These are phyloP conservation scores for Podila minutissima DNA, from an alignment of 192 early-diverging fungal genomes.

Conservation along the genomic window DNA sequence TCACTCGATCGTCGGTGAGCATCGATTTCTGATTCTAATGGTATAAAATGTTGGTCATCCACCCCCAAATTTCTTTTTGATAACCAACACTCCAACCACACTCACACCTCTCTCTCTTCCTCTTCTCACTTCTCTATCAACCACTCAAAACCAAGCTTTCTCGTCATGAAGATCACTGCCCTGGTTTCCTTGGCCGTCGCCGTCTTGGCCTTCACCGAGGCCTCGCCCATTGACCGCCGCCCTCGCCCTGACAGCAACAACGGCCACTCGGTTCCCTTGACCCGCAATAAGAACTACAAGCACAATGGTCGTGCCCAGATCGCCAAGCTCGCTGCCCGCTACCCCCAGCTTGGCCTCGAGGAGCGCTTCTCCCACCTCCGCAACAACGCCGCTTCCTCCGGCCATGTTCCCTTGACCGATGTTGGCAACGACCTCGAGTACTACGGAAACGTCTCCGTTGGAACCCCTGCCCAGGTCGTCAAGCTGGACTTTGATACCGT, in stretches of 20 bases:
- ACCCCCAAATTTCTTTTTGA: too few species aligned
- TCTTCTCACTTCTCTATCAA: neutral
- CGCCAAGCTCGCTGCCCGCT: slow-evolving; percentile 16
- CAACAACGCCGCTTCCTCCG: neutral
- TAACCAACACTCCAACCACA: too few species aligned
- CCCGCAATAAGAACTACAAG: slow-evolving; percentile 25
- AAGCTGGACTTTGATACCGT: slow-evolving; percentile 66
- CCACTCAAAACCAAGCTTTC: neutral
- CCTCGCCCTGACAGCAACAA: neutral
- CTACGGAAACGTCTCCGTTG: slow-evolving; percentile 67
- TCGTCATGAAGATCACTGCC: slow-evolving; percentile 5
- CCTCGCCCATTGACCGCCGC: neutral
- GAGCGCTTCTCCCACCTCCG: too few species aligned
- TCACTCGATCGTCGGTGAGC: too few species aligned
- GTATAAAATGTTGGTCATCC: too few species aligned
- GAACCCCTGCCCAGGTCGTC: slow-evolving; percentile 69
- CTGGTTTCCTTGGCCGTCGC: slow-evolving; percentile 8
- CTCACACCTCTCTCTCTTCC: neutral
- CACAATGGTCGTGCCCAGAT: slow-evolving; percentile 22
- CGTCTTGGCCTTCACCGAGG: slow-evolving; percentile 6
- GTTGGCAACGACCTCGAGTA: slow-evolving; percentile 63
- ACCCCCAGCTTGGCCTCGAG: neutral
- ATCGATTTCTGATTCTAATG: too few species aligned
- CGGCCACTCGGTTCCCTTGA: slow-evolving; percentile 7
- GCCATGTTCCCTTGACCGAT: slow-evolving; percentile 34